These are phyloP conservation scores for Hyphopichia pseudoburtonii DNA, from an alignment of 1,139 yeast species.

Conservation along the genomic window DNA sequence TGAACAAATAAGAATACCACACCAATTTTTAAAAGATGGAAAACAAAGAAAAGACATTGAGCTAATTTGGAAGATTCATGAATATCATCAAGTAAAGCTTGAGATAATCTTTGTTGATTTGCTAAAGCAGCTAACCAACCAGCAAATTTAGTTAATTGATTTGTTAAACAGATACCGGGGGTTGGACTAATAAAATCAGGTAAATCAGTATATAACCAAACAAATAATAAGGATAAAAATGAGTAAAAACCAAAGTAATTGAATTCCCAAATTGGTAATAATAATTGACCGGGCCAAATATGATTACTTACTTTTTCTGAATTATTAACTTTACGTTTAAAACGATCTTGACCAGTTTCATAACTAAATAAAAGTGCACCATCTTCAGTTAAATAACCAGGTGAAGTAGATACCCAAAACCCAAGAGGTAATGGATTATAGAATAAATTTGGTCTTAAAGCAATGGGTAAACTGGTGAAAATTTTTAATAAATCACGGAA, in stretches of 20 bases:
- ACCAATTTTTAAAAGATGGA: constrained; percentile 65
- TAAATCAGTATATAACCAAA: constrained; percentile 89
- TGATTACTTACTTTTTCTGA: constrained; percentile 54
- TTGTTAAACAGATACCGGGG: constrained; percentile 85
- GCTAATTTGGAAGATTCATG: constrained; percentile 41
- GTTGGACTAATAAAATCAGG: constrained; percentile 90
- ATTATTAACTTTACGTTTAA: constrained; percentile 43
- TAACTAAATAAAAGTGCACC: constrained; percentile 75
- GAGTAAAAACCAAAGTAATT: constrained; percentile 49
- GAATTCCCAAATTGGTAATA: constrained; percentile 76
- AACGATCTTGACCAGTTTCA: constrained; percentile 51
- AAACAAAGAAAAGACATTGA: constrained; percentile 65
- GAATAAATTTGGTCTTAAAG: constrained; percentile 78
- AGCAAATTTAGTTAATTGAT: constrained; percentile 38
- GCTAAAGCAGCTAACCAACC: constrained; percentile 32
- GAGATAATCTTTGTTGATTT: constrained; percentile 40
- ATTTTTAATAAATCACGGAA: constrained; percentile 61
- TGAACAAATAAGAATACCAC: constrained; percentile 59
- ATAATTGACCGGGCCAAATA: constrained; percentile 88
- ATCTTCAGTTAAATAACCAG: constrained; percentile 82
- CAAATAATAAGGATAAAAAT: constrained; percentile 45
- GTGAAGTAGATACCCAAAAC: constrained; percentile 66
- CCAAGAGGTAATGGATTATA: constrained; percentile 64
- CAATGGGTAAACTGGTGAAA: constrained; percentile 67
- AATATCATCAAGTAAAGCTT: constrained; percentile 49